phyloP scores from a whole-genome alignment of 164 flowering plant species.

The Vitis rupestris region DNA sequence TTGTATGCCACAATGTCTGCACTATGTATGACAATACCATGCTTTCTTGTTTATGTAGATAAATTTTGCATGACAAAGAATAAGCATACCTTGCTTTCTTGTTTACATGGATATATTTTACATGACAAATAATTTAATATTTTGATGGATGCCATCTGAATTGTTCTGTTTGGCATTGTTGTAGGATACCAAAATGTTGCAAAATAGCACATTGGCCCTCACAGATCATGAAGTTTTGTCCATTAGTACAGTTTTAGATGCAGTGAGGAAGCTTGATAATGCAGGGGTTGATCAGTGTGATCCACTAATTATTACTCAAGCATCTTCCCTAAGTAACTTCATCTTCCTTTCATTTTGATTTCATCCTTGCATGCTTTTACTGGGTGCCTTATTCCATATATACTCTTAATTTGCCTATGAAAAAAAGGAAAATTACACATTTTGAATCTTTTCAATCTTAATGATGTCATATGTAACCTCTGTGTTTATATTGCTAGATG shows the following conservation, averaged over 20 bases:
- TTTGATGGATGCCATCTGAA: too few relatives aligned
- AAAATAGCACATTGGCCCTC: conserved; percentile 37
- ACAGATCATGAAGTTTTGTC: conserved; percentile 48
- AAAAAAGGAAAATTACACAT: too few relatives aligned
- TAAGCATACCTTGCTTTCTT: too few relatives aligned
- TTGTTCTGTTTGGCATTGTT: conserved; percentile 2
- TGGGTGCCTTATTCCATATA: background rate
- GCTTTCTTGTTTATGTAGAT: too few relatives aligned
- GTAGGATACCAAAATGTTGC: conserved; percentile 33
- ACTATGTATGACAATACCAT: too few relatives aligned
- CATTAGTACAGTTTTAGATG: conserved; percentile 33
- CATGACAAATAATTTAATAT: too few relatives aligned
- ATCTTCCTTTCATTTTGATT: background rate
- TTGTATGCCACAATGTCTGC: too few relatives aligned
- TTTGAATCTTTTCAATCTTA: too few relatives aligned
- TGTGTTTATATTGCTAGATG: too few relatives aligned
- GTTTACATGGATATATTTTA: too few relatives aligned
- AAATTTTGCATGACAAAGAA: too few relatives aligned
- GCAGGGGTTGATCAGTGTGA: conserved; percentile 36
- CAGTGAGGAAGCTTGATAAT: conserved; percentile 30
- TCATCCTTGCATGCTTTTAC: background rate
- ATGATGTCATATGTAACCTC: too few relatives aligned
- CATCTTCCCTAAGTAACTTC: conserved; percentile 42
- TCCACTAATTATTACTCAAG: conserved; percentile 64
- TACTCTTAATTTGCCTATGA: background rate